phyloP scores from a whole-genome alignment of 495 filamentous ascomycete species.

The Aspergillus ostianus region DNA sequence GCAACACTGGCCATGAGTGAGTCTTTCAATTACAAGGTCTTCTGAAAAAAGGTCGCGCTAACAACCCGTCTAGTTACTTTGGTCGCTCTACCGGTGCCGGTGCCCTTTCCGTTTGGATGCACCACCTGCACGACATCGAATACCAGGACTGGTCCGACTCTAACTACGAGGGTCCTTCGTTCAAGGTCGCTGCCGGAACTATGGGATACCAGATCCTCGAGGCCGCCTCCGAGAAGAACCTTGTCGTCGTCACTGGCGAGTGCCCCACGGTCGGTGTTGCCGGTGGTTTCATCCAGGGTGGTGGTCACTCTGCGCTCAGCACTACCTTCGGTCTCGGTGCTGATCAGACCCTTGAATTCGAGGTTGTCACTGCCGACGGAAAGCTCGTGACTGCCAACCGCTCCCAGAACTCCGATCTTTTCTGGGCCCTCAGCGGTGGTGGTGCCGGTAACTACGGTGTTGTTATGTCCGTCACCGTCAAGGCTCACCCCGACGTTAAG shows the following conservation, averaged over 20 bases:
- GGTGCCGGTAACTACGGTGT: constrained; percentile 65
- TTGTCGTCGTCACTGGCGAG: constrained; percentile 35
- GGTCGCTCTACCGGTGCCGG: constrained; percentile 60
- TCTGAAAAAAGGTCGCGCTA: neutral
- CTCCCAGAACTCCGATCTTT: constrained; percentile 56
- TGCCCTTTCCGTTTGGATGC: constrained; percentile 57
- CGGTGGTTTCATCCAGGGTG: constrained; percentile 62
- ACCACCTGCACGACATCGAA: constrained; percentile 50
- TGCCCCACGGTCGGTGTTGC: constrained; percentile 44
- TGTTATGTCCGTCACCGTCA: constrained; percentile 53
- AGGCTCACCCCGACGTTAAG: constrained; percentile 40
- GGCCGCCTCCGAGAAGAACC: constrained; percentile 34
- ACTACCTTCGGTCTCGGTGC: constrained; percentile 58
- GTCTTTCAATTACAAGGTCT: constrained; percentile 5
- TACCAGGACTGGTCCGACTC: constrained; percentile 38
- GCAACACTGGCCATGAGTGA: constrained; percentile 61
- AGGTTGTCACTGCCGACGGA: constrained; percentile 58
- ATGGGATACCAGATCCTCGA: constrained; percentile 50
- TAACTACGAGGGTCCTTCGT: constrained; percentile 49
- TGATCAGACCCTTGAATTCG: constrained; percentile 61
- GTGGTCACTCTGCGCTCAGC: constrained; percentile 59
- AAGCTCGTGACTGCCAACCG: constrained; percentile 53
- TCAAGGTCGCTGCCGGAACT: constrained; percentile 57
- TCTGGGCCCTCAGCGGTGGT: constrained; percentile 68
- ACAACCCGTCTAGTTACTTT: constrained; percentile 37